phyloP scores from a whole-genome alignment of 2,329 filamentous ascomycete genomes.

The Sclerotinia trifoliorum region DNA sequence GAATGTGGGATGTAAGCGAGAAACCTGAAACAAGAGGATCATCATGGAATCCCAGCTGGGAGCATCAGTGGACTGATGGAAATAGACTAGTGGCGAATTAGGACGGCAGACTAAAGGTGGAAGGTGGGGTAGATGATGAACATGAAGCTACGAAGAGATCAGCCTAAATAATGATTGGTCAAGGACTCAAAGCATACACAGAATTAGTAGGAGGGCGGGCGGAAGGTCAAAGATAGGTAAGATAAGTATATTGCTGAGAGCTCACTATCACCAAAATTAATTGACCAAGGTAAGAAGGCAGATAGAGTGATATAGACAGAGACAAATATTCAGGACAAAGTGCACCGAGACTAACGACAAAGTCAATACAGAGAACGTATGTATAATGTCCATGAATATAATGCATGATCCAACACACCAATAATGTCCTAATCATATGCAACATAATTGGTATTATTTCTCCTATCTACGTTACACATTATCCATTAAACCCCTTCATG shows the following conservation, averaged over 20 bases:
- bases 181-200: not conserved
- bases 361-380: not conserved
- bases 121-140: not conserved
- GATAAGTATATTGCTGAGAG: not conserved
- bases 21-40: constrained; percentile 20
- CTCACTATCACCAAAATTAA: not conserved
- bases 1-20: constrained; percentile 25
- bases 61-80: not conserved
- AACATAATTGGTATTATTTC: constrained; percentile 3
- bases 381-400: not conserved
- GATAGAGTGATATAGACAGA: not conserved
- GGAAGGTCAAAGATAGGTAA: not conserved
- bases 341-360: not conserved
- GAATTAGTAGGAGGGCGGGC: not conserved
- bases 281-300: not conserved
- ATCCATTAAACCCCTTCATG: constrained; percentile 16
- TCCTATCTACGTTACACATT: constrained; percentile 19
- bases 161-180: not conserved
- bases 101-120: not conserved
- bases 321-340: not conserved
- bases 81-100: not conserved
- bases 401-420: not conserved
- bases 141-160: not conserved
- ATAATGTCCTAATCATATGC: not conserved
- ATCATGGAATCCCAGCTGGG: not conserved